Evolutionary conservation across 495 filamentous ascomycete genomes (phyloP), one percentile per base, ranked within the genome.

Genomic region (Xylona heveae): DNA sequence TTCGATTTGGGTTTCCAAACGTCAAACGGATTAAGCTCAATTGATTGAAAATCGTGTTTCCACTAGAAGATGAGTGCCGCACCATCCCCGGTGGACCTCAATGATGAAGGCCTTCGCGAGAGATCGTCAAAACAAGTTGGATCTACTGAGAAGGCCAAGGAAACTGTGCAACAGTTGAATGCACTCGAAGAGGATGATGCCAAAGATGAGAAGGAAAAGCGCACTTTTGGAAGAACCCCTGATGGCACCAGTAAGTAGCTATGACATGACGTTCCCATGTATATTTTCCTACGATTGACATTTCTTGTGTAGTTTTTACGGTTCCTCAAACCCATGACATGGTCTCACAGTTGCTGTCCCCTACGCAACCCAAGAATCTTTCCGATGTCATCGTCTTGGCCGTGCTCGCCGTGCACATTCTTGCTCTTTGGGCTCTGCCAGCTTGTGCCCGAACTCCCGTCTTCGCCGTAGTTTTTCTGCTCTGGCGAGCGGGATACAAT

Each of bases 291-390:
- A 3, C 9, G 9, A 31, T 9, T 28, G 22, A 12, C 22, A 14
- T 9, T 8, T 13, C 8, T 33, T 17, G 27, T 31, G 31, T 41
- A 97, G 88, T 88, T 33, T 97, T 97, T 53, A 78, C 80, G 21
- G 88, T 97, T 14, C 90, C 88, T 28, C 75, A 81, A 40, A 97
- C 88, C 26, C 81, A 93, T 61, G 88, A 97, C 53, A 95, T 95
- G 85, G 88, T 97, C 44, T 90, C 88, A 32, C 88, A 93, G 51
- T 66, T 97, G 13, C 66, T 97, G 38, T 90, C 85, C 34, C 88
- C 88, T n/a, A 77, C 71, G 30, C 71, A 93, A 50, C 83, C 88
- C 3, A 97, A 97, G 58, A 95, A 95, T 44, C 41, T 90, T 24
- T 82, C 81, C 38, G 88, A 97, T 47, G 45, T 70, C 21, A 40